Evolutionary conservation across 2,329 filamentous ascomycete genomes (phyloP), one percentile per base, ranked within the genome.

Genomic region (Scortechinia acanthostroma): DNA sequence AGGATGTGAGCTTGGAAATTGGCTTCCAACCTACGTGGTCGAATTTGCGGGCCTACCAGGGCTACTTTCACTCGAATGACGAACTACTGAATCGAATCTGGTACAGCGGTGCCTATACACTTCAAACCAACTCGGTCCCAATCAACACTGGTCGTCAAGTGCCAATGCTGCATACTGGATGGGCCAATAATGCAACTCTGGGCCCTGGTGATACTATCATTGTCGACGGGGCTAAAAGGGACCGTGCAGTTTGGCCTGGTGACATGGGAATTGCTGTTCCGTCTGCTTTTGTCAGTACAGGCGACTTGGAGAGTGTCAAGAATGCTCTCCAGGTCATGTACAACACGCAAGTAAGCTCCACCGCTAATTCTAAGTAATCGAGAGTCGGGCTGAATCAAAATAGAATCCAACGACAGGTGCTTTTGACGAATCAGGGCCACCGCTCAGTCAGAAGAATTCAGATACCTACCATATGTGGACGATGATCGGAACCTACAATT

Each of bases 381-480:
- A n/a, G n/a, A 42, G 46, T 23, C 33, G 47, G 42, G 28, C 40
- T 28, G 22, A 14, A 37, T 28, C 42, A 21, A 43, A 30, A 33
- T 37, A 42, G n/a, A 21, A 35, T 33, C 13, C 16, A 40, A 30
- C 10, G n/a, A 5, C 25, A 17, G 22, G 14, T 22, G n/a, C 74
- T 0, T 77, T 74, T 48, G 73, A 70, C 3, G 72, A 73, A 1
- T 57, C 60, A 5, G 71, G 71, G 0, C 68, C 64, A 23, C 54
- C 56, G 15, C 54, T 70, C 46, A 55, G 50, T 4, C 48, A 56
- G 3, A 51, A 57, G 2, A 57, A 63, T 28, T 71, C 68, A 10
- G 73, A 72, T 48, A 80, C 77, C 0, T 81, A 81, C 50, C 76
- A 81, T 43, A 66, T 77, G 53, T 74, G 74, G 60, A 72, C 70